These are phyloP conservation scores for Ganoderma lingzhi DNA, from an alignment of 1,284 basidiomycete species.

Conservation along the genomic window DNA sequence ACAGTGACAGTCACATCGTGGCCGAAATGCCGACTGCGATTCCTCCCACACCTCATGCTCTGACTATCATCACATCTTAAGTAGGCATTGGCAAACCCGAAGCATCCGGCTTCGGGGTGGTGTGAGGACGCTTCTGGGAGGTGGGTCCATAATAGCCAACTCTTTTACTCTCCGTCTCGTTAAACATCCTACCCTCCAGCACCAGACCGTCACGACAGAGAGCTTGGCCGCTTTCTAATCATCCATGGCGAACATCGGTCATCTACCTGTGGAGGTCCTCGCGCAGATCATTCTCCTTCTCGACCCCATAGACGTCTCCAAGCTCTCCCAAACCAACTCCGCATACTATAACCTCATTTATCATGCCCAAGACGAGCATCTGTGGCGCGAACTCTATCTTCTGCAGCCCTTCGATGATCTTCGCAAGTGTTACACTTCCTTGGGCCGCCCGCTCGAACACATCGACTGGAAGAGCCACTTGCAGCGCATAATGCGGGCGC, in stretches of 20 bases:
- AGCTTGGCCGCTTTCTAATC: background rate
- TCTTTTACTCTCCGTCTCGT: background rate
- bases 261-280: slow-evolving; percentile 61
- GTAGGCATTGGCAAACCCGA: background rate
- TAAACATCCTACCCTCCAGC: background rate
- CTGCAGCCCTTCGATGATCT: slow-evolving; percentile 66
- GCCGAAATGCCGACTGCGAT: background rate
- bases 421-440: slow-evolving; percentile 50
- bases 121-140: background rate
- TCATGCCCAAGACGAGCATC: slow-evolving; percentile 48
- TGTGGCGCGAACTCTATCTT: slow-evolving; percentile 74
- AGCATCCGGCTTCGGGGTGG: background rate
- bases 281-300: slow-evolving; percentile 59
- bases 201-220: background rate
- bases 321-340: slow-evolving; percentile 56
- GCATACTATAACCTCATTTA: slow-evolving; percentile 56
- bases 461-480: slow-evolving; percentile 64
- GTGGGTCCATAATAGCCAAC: background rate
- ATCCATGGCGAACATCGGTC: slow-evolving; percentile 29
- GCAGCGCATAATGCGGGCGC: slow-evolving; percentile 59
- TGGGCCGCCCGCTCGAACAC: slow-evolving; percentile 45
- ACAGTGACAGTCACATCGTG: background rate
- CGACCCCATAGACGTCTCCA: slow-evolving; percentile 65
- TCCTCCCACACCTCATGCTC: slow-evolving; percentile 1
- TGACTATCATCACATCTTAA: background rate